phyloP scores from a whole-genome alignment of 495 filamentous ascomycete genomes.

The Glonium stellatum region DNA sequence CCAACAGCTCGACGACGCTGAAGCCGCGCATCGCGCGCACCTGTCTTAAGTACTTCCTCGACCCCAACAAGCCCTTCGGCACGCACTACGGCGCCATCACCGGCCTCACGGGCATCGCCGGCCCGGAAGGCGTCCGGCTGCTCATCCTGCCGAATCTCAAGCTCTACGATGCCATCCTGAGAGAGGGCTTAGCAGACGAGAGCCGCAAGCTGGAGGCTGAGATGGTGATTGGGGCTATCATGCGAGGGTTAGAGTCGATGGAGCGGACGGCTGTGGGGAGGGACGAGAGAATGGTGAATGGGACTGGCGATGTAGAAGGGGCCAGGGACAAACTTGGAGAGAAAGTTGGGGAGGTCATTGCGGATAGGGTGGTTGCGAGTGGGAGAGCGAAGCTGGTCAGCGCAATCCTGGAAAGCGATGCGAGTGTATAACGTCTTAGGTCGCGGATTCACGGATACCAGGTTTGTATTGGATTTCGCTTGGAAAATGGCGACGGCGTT shows the following conservation, averaged over 20 bases:
- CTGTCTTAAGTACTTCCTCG: slow-evolving; percentile 83
- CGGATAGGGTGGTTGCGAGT: slow-evolving; percentile 27
- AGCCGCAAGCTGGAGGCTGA: slow-evolving; percentile 31
- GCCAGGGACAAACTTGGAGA: slow-evolving; percentile 28
- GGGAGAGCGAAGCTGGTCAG: slow-evolving; percentile 25
- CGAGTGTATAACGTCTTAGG: slow-evolving; percentile 8
- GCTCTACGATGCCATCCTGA: slow-evolving; percentile 64
- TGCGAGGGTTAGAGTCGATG: slow-evolving; percentile 27
- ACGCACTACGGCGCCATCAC: slow-evolving; percentile 82
- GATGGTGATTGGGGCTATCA: slow-evolving; percentile 30
- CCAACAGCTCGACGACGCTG: slow-evolving; percentile 63
- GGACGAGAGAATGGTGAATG: slow-evolving; percentile 20
- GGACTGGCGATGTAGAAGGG: slow-evolving; percentile 25
- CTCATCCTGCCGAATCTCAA: slow-evolving; percentile 75
- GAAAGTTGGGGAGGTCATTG: slow-evolving; percentile 33
- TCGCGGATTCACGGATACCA: neutral
- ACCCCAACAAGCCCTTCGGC: slow-evolving; percentile 68
- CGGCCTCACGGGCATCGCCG: slow-evolving; percentile 68
- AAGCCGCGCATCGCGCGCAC: slow-evolving; percentile 83
- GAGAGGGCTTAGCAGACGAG: slow-evolving; percentile 45
- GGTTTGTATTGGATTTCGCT: neutral
- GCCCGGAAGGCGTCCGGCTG: slow-evolving; percentile 67
- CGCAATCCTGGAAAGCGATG: slow-evolving; percentile 28
- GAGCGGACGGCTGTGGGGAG: slow-evolving; percentile 10
- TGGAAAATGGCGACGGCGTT: neutral